Percentiles rank a stretch among this genome's conserved stretches.
Evolutionary conservation across 306 rosid genomes (phyloP).

Genomic region (Ceratonia siliqua): DNA sequence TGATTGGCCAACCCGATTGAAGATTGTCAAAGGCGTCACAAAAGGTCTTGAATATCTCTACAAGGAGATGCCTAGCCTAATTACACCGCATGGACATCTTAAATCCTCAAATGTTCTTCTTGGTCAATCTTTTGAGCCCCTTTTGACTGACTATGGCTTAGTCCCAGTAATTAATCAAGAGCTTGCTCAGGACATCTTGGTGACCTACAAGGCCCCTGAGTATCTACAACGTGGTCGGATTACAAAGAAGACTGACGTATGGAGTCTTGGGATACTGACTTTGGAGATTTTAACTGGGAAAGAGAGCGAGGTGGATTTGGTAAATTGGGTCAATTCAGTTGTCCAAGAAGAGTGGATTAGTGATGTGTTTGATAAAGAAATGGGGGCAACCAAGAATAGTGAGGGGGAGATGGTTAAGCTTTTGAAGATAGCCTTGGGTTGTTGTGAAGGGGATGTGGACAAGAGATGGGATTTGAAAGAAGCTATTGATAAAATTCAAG

Average conservation of each 20-base stretch:
- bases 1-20: constrained; percentile 77
- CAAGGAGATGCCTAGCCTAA: constrained; percentile 70
- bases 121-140: constrained; percentile 57
- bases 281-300: constrained; percentile 75
- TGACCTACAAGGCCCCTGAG: constrained; percentile 79
- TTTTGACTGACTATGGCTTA: constrained; percentile 76
- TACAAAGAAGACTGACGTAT: constrained; percentile 83
- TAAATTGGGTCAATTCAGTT: constrained; percentile 60
- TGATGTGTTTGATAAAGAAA: constrained; percentile 62
- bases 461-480: constrained; percentile 71
- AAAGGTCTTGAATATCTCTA: constrained; percentile 69
- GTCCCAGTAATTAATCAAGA: constrained; percentile 82
- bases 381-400: constrained; percentile 41
- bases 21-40: constrained; percentile 76
- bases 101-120: constrained; percentile 87
- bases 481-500: constrained; percentile 63
- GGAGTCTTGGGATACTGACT: constrained; percentile 81
- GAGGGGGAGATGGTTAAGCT: constrained; percentile 67
- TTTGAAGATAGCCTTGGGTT: constrained; percentile 63
- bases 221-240: constrained; percentile 62
- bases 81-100: constrained; percentile 83
- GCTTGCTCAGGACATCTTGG: constrained; percentile 66
- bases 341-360: constrained; percentile 54
- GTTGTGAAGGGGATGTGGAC: constrained; percentile 70
- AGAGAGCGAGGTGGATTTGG: constrained; percentile 61